Evolutionary conservation across 805 yeast genomes (phyloP).

Genomic region (Candida boleticola): DNA sequence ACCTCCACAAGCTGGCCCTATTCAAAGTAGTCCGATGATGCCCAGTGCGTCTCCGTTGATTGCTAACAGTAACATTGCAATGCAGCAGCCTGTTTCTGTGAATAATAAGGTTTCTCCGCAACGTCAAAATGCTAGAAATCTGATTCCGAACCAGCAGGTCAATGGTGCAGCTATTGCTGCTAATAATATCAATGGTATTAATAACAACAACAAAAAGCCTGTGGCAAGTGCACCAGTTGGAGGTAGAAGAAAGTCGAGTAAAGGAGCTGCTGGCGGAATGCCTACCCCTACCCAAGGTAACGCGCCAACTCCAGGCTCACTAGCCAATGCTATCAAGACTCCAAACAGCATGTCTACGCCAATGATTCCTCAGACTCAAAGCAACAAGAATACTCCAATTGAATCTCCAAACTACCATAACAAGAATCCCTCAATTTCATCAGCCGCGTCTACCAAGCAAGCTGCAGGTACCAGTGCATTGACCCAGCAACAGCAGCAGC

Average conservation of each 20-base stretch:
- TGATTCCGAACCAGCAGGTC: not conserved
- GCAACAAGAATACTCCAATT: slow-evolving; percentile 41
- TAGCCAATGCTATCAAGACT: slow-evolving; percentile 40
- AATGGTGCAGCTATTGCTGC: not conserved
- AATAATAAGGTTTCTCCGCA: slow-evolving; percentile 4
- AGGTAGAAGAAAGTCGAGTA: slow-evolving; percentile 5
- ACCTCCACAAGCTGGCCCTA: slow-evolving; percentile 8
- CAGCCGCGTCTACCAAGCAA: slow-evolving; percentile 6
- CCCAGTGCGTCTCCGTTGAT: slow-evolving; percentile 5
- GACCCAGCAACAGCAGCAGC: slow-evolving; percentile 13
- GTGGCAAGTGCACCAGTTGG: slow-evolving; percentile 15
- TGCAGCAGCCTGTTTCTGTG: not conserved
- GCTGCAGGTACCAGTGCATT: not conserved
- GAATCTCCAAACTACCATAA: slow-evolving; percentile 32
- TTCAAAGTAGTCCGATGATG: slow-evolving; percentile 5
- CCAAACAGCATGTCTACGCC: slow-evolving; percentile 45
- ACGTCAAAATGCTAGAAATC: slow-evolving; percentile 2
- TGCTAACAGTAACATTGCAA: not conserved
- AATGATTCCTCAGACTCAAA: slow-evolving; percentile 29
- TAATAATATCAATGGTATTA: slow-evolving; percentile 6
- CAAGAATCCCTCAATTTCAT: slow-evolving; percentile 8
- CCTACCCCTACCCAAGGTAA: slow-evolving; percentile 33
- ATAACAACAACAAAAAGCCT: slow-evolving; percentile 22
- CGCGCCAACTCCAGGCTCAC: slow-evolving; percentile 37
- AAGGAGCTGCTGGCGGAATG: slow-evolving; percentile 18